Base-by-base conservation (phyloP, 2,329 filamentous ascomycete genomes). In the Nemania serpens region DNA sequence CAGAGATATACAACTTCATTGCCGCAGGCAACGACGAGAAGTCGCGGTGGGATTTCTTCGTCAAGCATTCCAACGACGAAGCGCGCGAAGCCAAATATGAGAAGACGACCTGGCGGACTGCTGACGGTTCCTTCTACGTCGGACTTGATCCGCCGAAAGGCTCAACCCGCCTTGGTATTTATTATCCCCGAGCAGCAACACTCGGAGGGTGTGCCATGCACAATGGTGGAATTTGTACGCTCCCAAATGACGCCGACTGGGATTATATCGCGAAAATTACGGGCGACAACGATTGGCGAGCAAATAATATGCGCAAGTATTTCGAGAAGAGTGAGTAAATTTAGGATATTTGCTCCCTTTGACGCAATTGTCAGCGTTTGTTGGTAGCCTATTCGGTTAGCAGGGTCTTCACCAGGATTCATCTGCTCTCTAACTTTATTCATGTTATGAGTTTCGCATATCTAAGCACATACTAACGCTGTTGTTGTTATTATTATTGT, bases 31-130 rank as follows among this genome's bases (percentile, higher is more conserved):
- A 78, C 59, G 77, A 80, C 61, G 76, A 79, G 20, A 70, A 69
- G 51, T 72, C 71, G 9, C 74, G 77, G 57, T 86, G 83, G 83
- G 82, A 85, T 73, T 85, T 82, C 72, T 86, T 80, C 63, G 81
- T 85, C 55, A 78, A 79, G 58, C 83, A 86, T 68, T 85, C 83
- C 63, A 73, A 77, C 10, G 78, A 84, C 63, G 82, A 85, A 69
- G 81, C 80, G 62, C 77, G 79, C 11, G 84, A 84, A 69, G 69
- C 74, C 10, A 79, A 71, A 49, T 72, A 73, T 34, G 66, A 72
- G 41, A 69, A 70, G 43, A 71, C 67, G 13, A 71, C 69, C 18
- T 75, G 70, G 71, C 66, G 68, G 9, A 68, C 68, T 5, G 61
- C 68, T 1, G 70, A 74, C 36, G 73, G 73, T 13, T 65, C 65